phyloP scores from a whole-genome alignment of 805 yeast genomes.

The Kluyveromyces wickerhamii region DNA sequence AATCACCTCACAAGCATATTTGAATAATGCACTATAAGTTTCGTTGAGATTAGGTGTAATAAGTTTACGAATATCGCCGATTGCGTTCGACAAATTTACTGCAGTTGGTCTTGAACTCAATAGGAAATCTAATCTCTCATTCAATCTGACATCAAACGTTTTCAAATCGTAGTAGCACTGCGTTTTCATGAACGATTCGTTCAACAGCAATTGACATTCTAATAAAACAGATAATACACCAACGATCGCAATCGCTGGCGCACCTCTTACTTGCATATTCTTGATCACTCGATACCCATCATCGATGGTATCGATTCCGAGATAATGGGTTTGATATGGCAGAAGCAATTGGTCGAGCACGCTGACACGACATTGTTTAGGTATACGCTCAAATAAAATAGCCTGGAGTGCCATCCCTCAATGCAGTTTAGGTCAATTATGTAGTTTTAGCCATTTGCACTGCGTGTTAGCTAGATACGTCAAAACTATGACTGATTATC shows the following conservation, averaged over 20 bases:
- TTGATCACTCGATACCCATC: conserved; percentile 81
- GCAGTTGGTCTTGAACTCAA: conserved; percentile 90
- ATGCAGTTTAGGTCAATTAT: no score
- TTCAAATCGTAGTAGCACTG: conserved; percentile 29
- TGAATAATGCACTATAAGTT: conserved; percentile 28
- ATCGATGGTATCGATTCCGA: conserved; percentile 51
- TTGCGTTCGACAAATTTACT: conserved; percentile 77
- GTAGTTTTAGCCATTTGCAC: not conserved
- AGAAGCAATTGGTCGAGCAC: conserved; percentile 76
- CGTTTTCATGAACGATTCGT: conserved; percentile 16
- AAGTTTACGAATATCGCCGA: conserved; percentile 29
- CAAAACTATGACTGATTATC: not conserved
- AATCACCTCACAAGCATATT: conserved; percentile 48
- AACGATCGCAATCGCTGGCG: conserved; percentile 96
- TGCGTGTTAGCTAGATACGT: not conserved
- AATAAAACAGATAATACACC: conserved; percentile 78
- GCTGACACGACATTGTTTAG: conserved; percentile 35
- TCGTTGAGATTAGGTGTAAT: conserved; percentile 24
- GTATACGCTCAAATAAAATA: conserved; percentile 48
- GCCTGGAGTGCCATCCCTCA: conserved; percentile 45
- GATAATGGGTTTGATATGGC: conserved; percentile 71
- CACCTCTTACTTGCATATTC: conserved; percentile 93
- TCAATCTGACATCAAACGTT: conserved; percentile 28
- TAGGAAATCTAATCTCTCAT: conserved; percentile 51
- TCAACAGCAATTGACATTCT: conserved; percentile 41